phyloP scores from a whole-genome alignment of 768 basidiomycete genomes.

The Cyclocybe aegerita region DNA sequence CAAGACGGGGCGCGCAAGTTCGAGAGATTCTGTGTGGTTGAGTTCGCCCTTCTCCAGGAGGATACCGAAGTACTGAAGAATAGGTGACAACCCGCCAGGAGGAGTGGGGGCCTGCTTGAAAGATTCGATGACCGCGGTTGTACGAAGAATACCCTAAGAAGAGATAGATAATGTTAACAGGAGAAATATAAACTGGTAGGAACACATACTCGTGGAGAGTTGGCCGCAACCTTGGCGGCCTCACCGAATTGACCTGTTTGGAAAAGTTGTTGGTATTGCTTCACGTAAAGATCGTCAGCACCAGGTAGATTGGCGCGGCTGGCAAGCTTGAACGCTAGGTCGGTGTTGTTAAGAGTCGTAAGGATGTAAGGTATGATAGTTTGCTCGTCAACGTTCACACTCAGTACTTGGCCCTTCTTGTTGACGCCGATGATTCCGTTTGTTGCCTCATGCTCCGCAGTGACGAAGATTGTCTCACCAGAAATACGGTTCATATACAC shows the following conservation, averaged over 20 bases:
- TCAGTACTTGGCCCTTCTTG: conserved; percentile 98
- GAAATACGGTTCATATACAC: conserved; percentile 99
- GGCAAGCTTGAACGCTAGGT: conserved; percentile 96
- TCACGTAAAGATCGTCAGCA: conserved; percentile 93
- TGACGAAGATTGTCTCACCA: conserved; percentile 98
- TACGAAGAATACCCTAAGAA: conserved; percentile 86
- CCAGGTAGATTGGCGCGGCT: conserved; percentile 96
- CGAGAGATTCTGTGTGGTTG: conserved; percentile 93
- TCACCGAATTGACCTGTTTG: conserved; percentile 85
- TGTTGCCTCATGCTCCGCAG: conserved; percentile 91
- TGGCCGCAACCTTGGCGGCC: conserved; percentile 97
- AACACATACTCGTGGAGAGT: conserved; percentile 79
- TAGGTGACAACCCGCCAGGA: conserved; percentile 89
- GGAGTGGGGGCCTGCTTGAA: conserved; percentile 96
- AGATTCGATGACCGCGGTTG: conserved; percentile 91
- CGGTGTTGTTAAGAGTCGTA: conserved; percentile 92
- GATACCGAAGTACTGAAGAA: conserved; percentile 98
- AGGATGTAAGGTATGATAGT: conserved; percentile 96
- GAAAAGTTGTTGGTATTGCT: conserved; percentile 93
- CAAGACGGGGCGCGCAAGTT: conserved; percentile 93
- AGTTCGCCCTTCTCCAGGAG: conserved; percentile 98
- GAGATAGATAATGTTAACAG: conserved; percentile 5
- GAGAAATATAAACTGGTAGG: neutral
- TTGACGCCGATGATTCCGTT: conserved; percentile 99
- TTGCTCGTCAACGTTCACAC: conserved; percentile 95